Conservation (phyloP, 768 basidiomycete genomes). For the Pleurotus giganteus region DNA sequence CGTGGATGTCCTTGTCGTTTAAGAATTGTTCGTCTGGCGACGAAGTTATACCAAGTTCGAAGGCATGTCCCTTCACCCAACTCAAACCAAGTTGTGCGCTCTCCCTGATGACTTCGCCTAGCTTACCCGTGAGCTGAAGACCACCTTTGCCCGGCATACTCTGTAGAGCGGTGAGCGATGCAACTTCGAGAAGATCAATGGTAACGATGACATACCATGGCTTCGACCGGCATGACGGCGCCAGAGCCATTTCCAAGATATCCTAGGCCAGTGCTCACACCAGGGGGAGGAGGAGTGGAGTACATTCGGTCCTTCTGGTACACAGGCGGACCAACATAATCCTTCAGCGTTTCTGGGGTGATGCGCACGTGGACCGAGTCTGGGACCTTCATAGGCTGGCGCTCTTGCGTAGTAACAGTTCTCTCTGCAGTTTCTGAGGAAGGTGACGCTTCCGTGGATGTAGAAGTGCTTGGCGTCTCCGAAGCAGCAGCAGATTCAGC, state of each 20-base stretch:
- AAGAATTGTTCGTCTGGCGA: slow-evolving; percentile 73
- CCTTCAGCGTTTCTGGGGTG: slow-evolving; percentile 85
- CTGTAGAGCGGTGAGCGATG: slow-evolving; percentile 35
- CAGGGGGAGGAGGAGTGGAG: slow-evolving; percentile 73
- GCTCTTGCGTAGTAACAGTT: slow-evolving; percentile 71
- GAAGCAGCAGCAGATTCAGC: slow-evolving; percentile 13
- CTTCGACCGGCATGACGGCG: slow-evolving; percentile 96
- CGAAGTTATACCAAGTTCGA: slow-evolving; percentile 81
- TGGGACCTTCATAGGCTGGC: slow-evolving; percentile 82
- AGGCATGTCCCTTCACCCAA: slow-evolving; percentile 92
- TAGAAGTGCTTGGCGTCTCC: slow-evolving; percentile 9
- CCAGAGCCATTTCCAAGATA: slow-evolving; percentile 97
- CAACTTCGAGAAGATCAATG: neutral
- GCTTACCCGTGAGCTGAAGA: slow-evolving; percentile 92
- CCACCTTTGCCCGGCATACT: slow-evolving; percentile 96
- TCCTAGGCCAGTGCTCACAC: slow-evolving; percentile 93
- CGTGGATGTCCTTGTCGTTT: slow-evolving; percentile 84
- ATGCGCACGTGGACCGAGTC: slow-evolving; percentile 76
- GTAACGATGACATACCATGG: slow-evolving; percentile 56
- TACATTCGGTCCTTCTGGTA: slow-evolving; percentile 97
- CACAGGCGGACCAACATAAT: slow-evolving; percentile 94
- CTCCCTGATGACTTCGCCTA: slow-evolving; percentile 97
- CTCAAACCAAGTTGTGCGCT: slow-evolving; percentile 92
- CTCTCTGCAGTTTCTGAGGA: slow-evolving; percentile 34
- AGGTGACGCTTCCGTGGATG: slow-evolving; percentile 18